Conservation (phyloP, 306 rosid genomes). For the Begonia fuchsioides region DNA sequence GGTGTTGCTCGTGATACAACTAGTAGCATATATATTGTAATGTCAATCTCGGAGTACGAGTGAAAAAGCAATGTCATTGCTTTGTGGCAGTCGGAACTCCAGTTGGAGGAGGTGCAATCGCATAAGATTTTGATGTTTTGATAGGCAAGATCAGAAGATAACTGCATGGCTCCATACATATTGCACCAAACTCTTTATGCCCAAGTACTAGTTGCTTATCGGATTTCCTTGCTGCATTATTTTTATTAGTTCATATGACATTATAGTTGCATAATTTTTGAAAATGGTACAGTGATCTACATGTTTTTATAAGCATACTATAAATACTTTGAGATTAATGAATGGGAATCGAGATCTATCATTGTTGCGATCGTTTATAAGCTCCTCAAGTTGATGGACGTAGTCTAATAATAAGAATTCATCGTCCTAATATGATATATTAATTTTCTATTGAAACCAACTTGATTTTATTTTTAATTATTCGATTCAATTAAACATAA, state of each 20-base stretch:
- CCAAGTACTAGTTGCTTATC: conserved; percentile 63
- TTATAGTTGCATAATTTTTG: too few relatives aligned
- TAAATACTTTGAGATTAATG: conserved; percentile 54
- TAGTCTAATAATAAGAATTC: not conserved
- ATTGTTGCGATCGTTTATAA: conserved; percentile 41
- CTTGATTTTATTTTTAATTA: too few relatives aligned
- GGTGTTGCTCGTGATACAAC: conserved; percentile 36
- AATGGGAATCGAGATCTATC: conserved; percentile 28
- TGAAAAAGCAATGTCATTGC: conserved; percentile 37
- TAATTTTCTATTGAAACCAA: too few relatives aligned
- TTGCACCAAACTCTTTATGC: conserved; percentile 63
- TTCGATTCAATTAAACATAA: too few relatives aligned
- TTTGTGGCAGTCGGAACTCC: conserved; percentile 34
- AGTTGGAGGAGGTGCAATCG: conserved; percentile 41
- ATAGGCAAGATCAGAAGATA: conserved; percentile 63
- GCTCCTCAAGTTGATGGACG: conserved; percentile 66
- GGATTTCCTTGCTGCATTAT: conserved; percentile 59
- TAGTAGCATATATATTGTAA: conserved; percentile 67
- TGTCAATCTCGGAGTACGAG: conserved; percentile 51
- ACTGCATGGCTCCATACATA: conserved; percentile 95
- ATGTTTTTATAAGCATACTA: conserved; percentile 30
- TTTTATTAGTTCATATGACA: too few relatives aligned
- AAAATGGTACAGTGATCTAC: too few relatives aligned
- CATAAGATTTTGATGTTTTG: conserved; percentile 30
- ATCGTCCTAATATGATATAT: too few relatives aligned